These are phyloP conservation scores for Pyrrhoderma lamaoense DNA, from an alignment of 1,284 basidiomycete genomes.

Conservation along the genomic window DNA sequence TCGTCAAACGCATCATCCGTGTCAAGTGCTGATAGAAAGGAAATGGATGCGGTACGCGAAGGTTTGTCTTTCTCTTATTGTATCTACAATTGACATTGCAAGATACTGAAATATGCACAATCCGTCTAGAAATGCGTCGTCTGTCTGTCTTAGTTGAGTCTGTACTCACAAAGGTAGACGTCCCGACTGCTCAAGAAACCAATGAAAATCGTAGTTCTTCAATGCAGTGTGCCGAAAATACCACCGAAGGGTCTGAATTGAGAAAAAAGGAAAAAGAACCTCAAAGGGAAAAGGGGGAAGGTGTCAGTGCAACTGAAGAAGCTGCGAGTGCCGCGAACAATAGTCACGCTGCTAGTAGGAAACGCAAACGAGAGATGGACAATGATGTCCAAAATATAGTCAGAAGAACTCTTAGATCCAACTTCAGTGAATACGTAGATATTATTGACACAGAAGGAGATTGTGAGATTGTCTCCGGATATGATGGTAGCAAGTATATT, in stretches of 20 bases:
- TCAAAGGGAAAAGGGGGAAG: no score
- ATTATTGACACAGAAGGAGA: neutral
- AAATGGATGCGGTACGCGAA: conserved; percentile 11
- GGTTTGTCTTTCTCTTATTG: no score
- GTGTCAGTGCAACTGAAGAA: no score
- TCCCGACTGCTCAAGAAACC: neutral
- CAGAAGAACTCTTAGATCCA: neutral
- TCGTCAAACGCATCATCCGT: neutral
- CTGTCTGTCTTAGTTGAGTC: conserved; percentile 9
- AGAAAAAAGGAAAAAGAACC: no score
- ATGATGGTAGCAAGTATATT: neutral
- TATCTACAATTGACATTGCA: no score
- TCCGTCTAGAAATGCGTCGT: conserved; percentile 11
- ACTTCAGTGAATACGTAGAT: neutral
- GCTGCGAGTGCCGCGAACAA: neutral
- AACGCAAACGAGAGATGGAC: conserved; percentile 10
- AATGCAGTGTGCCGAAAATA: no score
- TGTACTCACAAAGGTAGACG: conserved; percentile 8
- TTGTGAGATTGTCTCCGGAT: neutral
- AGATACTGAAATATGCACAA: no score
- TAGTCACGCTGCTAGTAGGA: neutral
- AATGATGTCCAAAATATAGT: neutral
- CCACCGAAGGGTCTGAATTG: no score
- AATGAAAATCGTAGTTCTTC: no score
- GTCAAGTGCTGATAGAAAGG: conserved; percentile 8